A percentile compares a stretch with the other conserved stretches of the same genome.
Conservation (phyloP, 2,329 filamentous ascomycete genomes). For the Albophoma yamanashiensis region DNA sequence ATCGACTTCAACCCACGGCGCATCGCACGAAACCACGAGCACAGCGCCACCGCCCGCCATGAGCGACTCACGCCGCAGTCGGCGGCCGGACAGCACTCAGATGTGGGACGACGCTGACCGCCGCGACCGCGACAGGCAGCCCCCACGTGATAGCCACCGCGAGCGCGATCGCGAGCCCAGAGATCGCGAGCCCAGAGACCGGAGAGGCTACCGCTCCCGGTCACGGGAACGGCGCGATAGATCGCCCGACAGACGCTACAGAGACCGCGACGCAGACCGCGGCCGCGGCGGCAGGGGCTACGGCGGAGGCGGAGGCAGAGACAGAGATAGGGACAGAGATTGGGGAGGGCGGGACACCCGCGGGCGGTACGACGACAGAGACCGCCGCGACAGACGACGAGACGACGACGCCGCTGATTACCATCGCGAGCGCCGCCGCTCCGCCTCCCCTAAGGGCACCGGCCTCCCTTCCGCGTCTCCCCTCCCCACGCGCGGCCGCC, state of each 20-base stretch:
- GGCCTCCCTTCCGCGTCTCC: constrained; percentile 11
- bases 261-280: constrained; percentile 4
- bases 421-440: constrained; percentile 20
- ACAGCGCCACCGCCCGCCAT: constrained; percentile 7
- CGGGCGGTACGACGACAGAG: constrained; percentile 9
- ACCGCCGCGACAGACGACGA: constrained; percentile 9
- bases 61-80: constrained; percentile 21
- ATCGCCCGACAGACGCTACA: constrained; percentile 3
- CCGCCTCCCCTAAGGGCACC: constrained; percentile 21
- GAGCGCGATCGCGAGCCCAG: constrained; percentile 17
- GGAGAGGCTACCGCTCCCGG: constrained; percentile 14
- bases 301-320: constrained; percentile 12
- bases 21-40: neutral
- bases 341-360: constrained; percentile 5
- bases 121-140: constrained; percentile 21
- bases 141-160: constrained; percentile 9
- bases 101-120: constrained; percentile 49
- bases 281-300: constrained; percentile 5
- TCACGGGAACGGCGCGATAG: constrained; percentile 18
- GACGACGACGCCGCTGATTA: constrained; percentile 14
- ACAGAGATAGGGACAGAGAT: constrained; percentile 4
- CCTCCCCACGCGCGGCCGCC: constrained; percentile 24
- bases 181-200: constrained; percentile 19
- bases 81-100: constrained; percentile 40
- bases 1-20: neutral